Percentiles rank a stretch among this genome's conserved stretches.
Conservation (phyloP, 805 yeast species). For the Hanseniaspora clermontiae region DNA sequence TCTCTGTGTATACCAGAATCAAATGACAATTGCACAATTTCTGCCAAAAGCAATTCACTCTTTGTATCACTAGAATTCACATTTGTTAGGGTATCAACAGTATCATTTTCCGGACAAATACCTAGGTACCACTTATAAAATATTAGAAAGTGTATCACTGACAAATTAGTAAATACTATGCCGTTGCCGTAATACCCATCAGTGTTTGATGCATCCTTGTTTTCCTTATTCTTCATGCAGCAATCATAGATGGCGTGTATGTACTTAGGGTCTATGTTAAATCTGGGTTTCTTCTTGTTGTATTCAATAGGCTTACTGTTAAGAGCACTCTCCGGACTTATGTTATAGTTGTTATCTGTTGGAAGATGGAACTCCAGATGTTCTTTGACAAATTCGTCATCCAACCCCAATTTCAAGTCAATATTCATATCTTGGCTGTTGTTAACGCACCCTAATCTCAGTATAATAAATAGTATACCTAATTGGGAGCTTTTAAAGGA, state of each 20-base stretch:
- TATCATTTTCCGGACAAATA: slow-evolving; percentile 42
- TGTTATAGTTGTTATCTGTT: slow-evolving; percentile 17
- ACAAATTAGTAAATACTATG: slow-evolving; percentile 18
- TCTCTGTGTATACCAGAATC: slow-evolving; percentile 59
- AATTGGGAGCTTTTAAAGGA: slow-evolving; percentile 32
- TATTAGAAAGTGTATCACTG: slow-evolving; percentile 46
- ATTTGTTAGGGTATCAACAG: slow-evolving; percentile 14
- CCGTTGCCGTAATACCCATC: background rate
- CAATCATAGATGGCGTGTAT: slow-evolving; percentile 15
- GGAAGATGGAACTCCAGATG: slow-evolving; percentile 18
- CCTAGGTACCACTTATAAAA: slow-evolving; percentile 44
- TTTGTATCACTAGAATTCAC: slow-evolving; percentile 28
- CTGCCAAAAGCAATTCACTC: slow-evolving; percentile 44
- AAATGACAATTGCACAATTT: slow-evolving; percentile 53
- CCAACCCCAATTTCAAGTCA: slow-evolving; percentile 15
- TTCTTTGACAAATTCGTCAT: background rate
- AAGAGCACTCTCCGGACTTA: slow-evolving; percentile 15
- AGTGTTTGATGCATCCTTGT: slow-evolving; percentile 21
- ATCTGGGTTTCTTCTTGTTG: slow-evolving; percentile 13
- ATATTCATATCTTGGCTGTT: slow-evolving; percentile 21
- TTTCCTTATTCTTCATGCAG: slow-evolving; percentile 23
- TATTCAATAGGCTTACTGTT: slow-evolving; percentile 18
- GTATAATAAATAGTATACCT: slow-evolving; percentile 40
- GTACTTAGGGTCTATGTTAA: slow-evolving; percentile 22
- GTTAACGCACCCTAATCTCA: slow-evolving; percentile 32